These are phyloP conservation scores for Phialophora tarda DNA, from an alignment of 2,329 filamentous ascomycete genomes.

Conservation along the genomic window DNA sequence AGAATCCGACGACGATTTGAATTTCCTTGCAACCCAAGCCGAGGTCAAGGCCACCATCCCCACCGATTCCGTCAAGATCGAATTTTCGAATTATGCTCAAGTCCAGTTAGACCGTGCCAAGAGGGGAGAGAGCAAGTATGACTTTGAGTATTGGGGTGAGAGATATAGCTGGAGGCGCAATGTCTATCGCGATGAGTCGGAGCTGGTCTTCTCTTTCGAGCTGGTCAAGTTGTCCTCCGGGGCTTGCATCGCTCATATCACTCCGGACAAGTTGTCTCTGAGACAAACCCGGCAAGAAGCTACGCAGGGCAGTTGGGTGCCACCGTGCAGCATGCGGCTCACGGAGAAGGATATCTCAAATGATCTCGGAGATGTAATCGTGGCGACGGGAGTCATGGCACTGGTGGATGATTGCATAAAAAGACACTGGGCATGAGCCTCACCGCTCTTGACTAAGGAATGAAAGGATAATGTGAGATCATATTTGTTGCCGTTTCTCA, in stretches of 20 bases:
- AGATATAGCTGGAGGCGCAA: slow-evolving; percentile 83
- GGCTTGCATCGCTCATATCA: slow-evolving; percentile 78
- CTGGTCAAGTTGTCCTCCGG: slow-evolving; percentile 71
- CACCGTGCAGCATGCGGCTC: slow-evolving; percentile 89
- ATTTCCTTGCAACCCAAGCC: slow-evolving; percentile 29
- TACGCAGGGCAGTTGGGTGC: slow-evolving; percentile 83
- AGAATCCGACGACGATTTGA: slow-evolving; percentile 40
- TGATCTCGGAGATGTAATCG: slow-evolving; percentile 69
- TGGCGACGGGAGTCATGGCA: slow-evolving; percentile 85
- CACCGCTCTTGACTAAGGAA: slow-evolving; percentile 29
- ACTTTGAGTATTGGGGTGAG: slow-evolving; percentile 92
- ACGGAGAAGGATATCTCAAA: slow-evolving; percentile 71
- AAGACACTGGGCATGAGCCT: slow-evolving; percentile 69
- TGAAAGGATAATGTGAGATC: slow-evolving; percentile 13
- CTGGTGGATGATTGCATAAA: slow-evolving; percentile 93
- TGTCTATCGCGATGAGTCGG: slow-evolving; percentile 68
- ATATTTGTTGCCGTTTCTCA: slow-evolving; percentile 18
- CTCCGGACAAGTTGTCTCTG: slow-evolving; percentile 76
- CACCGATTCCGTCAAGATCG: slow-evolving; percentile 82
- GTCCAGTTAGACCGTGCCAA: slow-evolving; percentile 72
- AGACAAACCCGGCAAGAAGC: slow-evolving; percentile 74
- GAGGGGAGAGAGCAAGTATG: slow-evolving; percentile 76
- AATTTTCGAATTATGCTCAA: slow-evolving; percentile 97
- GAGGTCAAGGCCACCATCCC: slow-evolving; percentile 46
- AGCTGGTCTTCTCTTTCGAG: slow-evolving; percentile 75